Evolutionary conservation across 768 basidiomycete genomes (phyloP).

Genomic region (Pleurotus pulmonarius): DNA sequence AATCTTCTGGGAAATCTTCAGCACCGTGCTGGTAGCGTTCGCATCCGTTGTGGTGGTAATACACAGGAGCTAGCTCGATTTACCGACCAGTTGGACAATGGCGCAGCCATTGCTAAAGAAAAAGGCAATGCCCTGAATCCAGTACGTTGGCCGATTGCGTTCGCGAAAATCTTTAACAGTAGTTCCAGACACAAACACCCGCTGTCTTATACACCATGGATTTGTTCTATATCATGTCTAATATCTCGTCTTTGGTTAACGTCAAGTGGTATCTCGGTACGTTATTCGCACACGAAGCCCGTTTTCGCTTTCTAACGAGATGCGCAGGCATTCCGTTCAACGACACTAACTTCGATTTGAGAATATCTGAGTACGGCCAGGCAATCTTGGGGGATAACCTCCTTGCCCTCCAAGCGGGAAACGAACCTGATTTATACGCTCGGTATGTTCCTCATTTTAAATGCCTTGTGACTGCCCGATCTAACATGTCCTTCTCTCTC

Average conservation of each 20-base stretch:
- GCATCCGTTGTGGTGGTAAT: conserved; percentile 56
- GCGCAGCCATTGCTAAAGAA: conserved; percentile 38
- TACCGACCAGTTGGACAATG: conserved; percentile 29
- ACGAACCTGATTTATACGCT: conserved; percentile 60
- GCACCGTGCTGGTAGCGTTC: conserved; percentile 44
- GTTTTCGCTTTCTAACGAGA: too few species aligned
- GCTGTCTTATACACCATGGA: conserved; percentile 50
- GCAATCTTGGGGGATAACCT: conserved; percentile 48
- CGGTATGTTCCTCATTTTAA: too few species aligned
- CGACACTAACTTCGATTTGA: conserved; percentile 39
- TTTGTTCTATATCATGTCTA: conserved; percentile 49
- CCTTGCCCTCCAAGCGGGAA: conserved; percentile 51
- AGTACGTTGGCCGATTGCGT: conserved; percentile 15
- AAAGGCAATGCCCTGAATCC: conserved; percentile 21
- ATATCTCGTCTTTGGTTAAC: conserved; percentile 40
- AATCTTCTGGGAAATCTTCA: conserved; percentile 32
- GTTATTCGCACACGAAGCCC: neutral
- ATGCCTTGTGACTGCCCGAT: neutral
- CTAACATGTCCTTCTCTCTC: neutral
- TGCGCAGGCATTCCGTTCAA: conserved; percentile 43
- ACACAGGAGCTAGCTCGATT: conserved; percentile 47
- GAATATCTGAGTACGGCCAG: conserved; percentile 45
- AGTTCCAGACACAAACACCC: conserved; percentile 44
- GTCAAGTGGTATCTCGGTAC: conserved; percentile 51
- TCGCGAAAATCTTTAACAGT: neutral